Evolutionary conservation across 805 yeast genomes (phyloP).

Genomic region (Metschnikowia vanudenii): DNA sequence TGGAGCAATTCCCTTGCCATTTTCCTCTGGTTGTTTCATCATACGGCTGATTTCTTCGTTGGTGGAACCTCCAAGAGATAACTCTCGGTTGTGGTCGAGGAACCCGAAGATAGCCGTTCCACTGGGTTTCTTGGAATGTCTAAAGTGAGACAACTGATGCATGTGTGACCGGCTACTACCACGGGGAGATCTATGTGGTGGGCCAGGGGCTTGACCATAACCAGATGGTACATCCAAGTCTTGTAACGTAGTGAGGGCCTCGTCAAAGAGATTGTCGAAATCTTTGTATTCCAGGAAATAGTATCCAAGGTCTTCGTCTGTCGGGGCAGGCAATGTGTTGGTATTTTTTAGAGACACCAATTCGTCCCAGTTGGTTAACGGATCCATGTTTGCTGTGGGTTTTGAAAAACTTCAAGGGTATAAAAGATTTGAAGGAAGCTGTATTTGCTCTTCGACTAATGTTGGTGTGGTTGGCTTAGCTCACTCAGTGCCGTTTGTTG

Average conservation of each 20-base stretch:
- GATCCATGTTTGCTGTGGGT: conserved; percentile 18
- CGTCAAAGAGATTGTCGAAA: conserved; percentile 54
- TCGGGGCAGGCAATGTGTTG: conserved; percentile 34
- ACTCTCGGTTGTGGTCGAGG: conserved; percentile 57
- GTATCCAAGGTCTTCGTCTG: conserved; percentile 51
- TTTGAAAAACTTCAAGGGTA: too few species aligned
- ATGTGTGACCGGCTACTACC: conserved; percentile 12
- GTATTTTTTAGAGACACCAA: conserved; percentile 19
- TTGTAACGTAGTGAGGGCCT: conserved; percentile 53
- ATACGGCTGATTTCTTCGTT: conserved; percentile 21
- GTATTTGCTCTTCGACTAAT: too few species aligned
- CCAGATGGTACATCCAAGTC: conserved; percentile 64
- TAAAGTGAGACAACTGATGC: conserved; percentile 17
- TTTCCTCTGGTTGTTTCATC: conserved; percentile 19
- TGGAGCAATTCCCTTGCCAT: conserved; percentile 31
- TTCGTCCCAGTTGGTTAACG: conserved; percentile 31
- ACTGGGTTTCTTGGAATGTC: conserved; percentile 61
- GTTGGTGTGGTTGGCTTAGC: background rate
- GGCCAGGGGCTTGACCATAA: conserved; percentile 20
- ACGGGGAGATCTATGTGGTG: conserved; percentile 9
- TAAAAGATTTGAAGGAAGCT: too few species aligned
- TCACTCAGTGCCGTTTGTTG: background rate
- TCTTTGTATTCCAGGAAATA: conserved; percentile 46
- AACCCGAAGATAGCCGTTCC: conserved; percentile 84
- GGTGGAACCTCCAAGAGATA: conserved; percentile 55